phyloP scores from a whole-genome alignment of 2,329 filamentous ascomycete genomes.

The Colletotrichum liaoningense region DNA sequence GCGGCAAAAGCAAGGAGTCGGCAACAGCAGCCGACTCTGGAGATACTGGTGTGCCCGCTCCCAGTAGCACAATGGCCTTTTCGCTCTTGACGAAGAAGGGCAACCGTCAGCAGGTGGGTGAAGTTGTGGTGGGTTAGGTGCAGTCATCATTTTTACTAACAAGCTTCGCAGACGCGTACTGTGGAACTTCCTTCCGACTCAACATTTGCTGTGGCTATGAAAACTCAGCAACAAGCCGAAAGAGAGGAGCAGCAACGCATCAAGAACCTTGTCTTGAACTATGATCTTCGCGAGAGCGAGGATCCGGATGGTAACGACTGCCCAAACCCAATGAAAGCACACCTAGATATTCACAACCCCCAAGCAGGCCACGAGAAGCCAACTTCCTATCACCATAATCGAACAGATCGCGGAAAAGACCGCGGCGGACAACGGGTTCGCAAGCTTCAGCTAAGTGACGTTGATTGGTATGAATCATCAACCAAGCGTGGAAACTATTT shows the following conservation, averaged over 20 bases:
- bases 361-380: slow-evolving; percentile 62
- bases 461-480: slow-evolving; percentile 82
- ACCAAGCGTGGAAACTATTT: slow-evolving; percentile 29
- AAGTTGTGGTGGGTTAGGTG: not conserved
- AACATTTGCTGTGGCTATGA: slow-evolving; percentile 95
- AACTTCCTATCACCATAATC: slow-evolving; percentile 63
- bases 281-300: slow-evolving; percentile 89
- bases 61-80: slow-evolving; percentile 85
- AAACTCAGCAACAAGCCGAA: slow-evolving; percentile 92
- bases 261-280: slow-evolving; percentile 97
- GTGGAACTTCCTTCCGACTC: slow-evolving; percentile 93
- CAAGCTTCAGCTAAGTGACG: slow-evolving; percentile 94
- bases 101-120: slow-evolving; percentile 86
- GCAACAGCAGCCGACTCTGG: slow-evolving; percentile 28
- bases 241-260: slow-evolving; percentile 97
- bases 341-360: slow-evolving; percentile 62
- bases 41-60: slow-evolving; percentile 25
- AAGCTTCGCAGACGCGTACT: slow-evolving; percentile 76
- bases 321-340: slow-evolving; percentile 55
- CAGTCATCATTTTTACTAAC: slow-evolving; percentile 31
- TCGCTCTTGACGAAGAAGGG: slow-evolving; percentile 95
- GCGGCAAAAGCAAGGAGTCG: slow-evolving; percentile 62
- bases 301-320: slow-evolving; percentile 78
- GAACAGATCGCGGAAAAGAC: slow-evolving; percentile 68
- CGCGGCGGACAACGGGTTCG: slow-evolving; percentile 84